phyloP scores from a whole-genome alignment of 1,284 basidiomycete species.

The Pholiota adiposa region DNA sequence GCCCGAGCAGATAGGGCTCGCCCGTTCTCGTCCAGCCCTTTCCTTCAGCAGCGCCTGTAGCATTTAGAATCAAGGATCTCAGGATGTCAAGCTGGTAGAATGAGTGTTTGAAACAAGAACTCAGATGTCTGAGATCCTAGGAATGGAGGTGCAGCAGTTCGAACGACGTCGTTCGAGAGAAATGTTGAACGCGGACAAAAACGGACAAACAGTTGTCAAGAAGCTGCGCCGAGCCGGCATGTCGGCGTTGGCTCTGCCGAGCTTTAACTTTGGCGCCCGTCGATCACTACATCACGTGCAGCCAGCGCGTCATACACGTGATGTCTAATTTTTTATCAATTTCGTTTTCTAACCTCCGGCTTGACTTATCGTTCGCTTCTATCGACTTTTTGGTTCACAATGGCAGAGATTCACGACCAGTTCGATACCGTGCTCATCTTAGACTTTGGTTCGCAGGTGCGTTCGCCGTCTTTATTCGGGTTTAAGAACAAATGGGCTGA shows the following conservation, averaged over 20 bases:
- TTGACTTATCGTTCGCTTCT: not conserved
- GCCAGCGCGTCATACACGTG: slow-evolving; percentile 17
- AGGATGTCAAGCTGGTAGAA: not conserved
- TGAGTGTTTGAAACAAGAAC: not conserved
- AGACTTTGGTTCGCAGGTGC: slow-evolving; percentile 96
- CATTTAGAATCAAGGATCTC: not conserved
- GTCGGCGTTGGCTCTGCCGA: not conserved
- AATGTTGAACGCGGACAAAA: not conserved
- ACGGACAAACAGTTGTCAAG: not conserved
- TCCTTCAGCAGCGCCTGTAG: not conserved
- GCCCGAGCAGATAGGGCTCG: not conserved
- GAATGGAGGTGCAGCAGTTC: not conserved
- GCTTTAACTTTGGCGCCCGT: not conserved
- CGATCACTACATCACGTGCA: not conserved
- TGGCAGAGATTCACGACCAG: slow-evolving; percentile 91
- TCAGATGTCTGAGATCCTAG: not conserved
- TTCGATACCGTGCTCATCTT: slow-evolving; percentile 97
- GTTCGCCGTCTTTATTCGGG: slow-evolving; percentile 20
- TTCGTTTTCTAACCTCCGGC: not conserved
- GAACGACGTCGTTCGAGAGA: not conserved
- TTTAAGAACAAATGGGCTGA: slow-evolving; percentile 2
- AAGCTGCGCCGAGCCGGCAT: not conserved
- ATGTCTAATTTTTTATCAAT: slow-evolving; percentile 8
- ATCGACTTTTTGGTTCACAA: slow-evolving; percentile 27
- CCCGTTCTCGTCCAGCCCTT: not conserved